phyloP scores from a whole-genome alignment of 2,329 filamentous ascomycete genomes.

The Fusarium fracticaudum region DNA sequence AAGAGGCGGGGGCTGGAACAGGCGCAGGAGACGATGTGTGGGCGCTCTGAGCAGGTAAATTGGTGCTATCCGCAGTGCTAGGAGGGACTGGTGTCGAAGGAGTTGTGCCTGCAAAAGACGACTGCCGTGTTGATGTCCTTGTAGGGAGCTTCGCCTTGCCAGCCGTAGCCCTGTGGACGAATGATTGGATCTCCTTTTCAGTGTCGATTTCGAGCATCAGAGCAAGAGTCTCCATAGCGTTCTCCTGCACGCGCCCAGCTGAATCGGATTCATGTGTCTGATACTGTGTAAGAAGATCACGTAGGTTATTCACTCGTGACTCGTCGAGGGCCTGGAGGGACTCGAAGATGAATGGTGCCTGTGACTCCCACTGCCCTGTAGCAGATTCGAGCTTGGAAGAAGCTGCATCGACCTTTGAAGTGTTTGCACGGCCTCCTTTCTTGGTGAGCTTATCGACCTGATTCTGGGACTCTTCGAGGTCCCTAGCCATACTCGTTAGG shows the following conservation, averaged over 20 bases:
- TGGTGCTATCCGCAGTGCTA: conserved; percentile 39
- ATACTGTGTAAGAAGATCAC: conserved; percentile 90
- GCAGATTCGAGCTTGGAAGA: conserved; percentile 78
- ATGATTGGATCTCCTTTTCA: conserved; percentile 84
- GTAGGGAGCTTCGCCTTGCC: conserved; percentile 52
- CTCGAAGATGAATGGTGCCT: conserved; percentile 95
- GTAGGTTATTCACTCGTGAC: conserved; percentile 85
- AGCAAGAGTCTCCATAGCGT: conserved; percentile 82
- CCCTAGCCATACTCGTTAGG: conserved; percentile 80
- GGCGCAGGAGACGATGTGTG: conserved; percentile 21
- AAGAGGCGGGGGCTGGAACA: conserved; percentile 26
- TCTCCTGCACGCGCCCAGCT: conserved; percentile 77
- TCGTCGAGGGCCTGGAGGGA: conserved; percentile 92
- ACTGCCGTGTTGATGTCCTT: conserved; percentile 54
- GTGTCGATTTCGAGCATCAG: conserved; percentile 88
- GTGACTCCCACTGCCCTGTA: conserved; percentile 89
- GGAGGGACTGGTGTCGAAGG: conserved; percentile 41
- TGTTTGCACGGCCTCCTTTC: conserved; percentile 80
- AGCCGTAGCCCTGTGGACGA: conserved; percentile 58
- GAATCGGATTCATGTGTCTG: conserved; percentile 93
- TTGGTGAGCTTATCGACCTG: conserved; percentile 84
- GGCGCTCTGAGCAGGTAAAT: conserved; percentile 14
- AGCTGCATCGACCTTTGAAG: conserved; percentile 80
- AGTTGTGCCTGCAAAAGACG: conserved; percentile 48
- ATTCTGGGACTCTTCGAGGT: conserved; percentile 84